Evolutionary conservation across 1,284 basidiomycete genomes (phyloP), one percentile per base, ranked within the genome.

Genomic region (Schizophyllum commune): DNA sequence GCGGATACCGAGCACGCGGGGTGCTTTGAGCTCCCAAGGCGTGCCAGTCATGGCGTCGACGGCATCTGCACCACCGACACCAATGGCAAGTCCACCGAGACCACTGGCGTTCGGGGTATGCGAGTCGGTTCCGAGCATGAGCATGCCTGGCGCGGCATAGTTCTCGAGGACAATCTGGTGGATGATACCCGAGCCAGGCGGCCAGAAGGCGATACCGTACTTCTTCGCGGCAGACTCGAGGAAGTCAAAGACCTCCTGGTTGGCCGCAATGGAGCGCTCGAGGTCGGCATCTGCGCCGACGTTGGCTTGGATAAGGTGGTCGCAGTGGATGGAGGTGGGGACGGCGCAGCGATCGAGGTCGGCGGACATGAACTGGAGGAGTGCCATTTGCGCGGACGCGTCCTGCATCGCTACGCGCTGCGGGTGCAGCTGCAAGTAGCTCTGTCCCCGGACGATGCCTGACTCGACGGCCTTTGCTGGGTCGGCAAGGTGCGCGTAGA

Each of bases 101-200:
- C 97, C 97, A 65, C 96, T 95, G 53, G 97, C 97, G 73, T 99
- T 99, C 7, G 97, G 97, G 4, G 97, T 99, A 76, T 99, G 97
- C 33, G 94, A 96, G 76, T 99, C 97, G 69, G 89, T 91, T 58
- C 89, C 89, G 34, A 91, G 74, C 89, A 93, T 91, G 55, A 92
- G 81, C 83, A 92, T 91, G 64, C 89, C 89, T 33, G 91, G 89
- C 58, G 94, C 94, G 32, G 95, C 94, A 71, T 97, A 97, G 72
- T 96, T 99, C 76, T 99, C 97, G 58, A 99, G 82, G 7, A 99
- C 97, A 65, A 99, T 98, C 73, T 99, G 97, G 75, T 99, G 97
- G 65, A 99, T 96, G 67, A 95, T 95, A 56, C 95, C 95, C 55
- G 91, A 94, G 51, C 96, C 96, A 19, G 97, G 96, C 68, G 85